Evolutionary conservation across 208 protist genomes (phyloP).

Genomic region (Leishmania martiniquensis): DNA sequence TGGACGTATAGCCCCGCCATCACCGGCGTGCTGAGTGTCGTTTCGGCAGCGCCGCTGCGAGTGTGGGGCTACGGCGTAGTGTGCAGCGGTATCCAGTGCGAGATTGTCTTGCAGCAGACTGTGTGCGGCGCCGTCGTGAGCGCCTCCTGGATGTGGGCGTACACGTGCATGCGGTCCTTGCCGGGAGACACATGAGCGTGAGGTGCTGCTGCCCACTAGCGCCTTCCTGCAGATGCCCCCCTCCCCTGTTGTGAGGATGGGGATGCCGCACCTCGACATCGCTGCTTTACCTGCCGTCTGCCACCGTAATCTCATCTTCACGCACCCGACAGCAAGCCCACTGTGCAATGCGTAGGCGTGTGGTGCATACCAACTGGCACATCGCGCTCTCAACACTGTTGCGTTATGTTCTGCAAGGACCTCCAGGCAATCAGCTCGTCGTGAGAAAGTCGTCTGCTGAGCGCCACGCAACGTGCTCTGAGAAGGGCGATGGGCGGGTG

Average conservation of each 20-base stretch:
- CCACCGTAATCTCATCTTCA: slow-evolving; percentile 59
- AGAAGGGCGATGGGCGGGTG: not conserved
- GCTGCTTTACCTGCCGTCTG: slow-evolving; percentile 70
- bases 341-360: slow-evolving; percentile 55
- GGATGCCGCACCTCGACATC: slow-evolving; percentile 62
- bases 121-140: slow-evolving; percentile 53
- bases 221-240: no score
- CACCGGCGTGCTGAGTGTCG: slow-evolving; percentile 40
- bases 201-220: no score
- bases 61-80: slow-evolving; percentile 65
- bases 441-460: not conserved
- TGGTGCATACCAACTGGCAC: slow-evolving; percentile 59
- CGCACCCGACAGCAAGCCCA: slow-evolving; percentile 41
- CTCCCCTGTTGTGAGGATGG: slow-evolving; percentile 50
- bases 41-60: slow-evolving; percentile 57
- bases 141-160: slow-evolving; percentile 45
- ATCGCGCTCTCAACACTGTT: slow-evolving; percentile 56
- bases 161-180: slow-evolving; percentile 33
- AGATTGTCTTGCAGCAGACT: slow-evolving; percentile 65
- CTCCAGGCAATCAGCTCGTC: no score
- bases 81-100: slow-evolving; percentile 68
- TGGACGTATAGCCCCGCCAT: slow-evolving; percentile 33
- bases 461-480: not conserved
- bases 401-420: no score
- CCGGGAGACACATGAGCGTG: no score